Percentiles rank a stretch among this genome's conserved stretches.
Conservation (phyloP, 2,329 filamentous ascomycete genomes). For the Polytolypa hystricis region DNA sequence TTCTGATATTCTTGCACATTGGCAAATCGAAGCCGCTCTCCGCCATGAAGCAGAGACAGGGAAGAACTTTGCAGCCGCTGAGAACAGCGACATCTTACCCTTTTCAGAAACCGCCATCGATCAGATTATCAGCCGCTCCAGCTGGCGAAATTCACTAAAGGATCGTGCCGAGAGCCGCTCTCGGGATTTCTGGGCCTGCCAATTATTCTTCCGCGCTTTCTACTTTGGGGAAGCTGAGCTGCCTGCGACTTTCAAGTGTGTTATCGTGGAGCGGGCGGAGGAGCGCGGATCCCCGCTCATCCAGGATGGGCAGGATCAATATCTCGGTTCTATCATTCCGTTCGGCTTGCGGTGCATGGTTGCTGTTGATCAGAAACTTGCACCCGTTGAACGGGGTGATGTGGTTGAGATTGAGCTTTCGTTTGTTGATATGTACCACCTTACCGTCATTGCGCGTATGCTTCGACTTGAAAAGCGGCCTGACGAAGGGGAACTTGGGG, state of each 20-base stretch:
- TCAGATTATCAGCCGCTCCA: slow-evolving; percentile 35
- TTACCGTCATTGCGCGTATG: slow-evolving; percentile 9
- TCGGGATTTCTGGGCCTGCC: slow-evolving; percentile 39
- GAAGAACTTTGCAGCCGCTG: slow-evolving; percentile 26
- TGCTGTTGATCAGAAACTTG: slow-evolving; percentile 4
- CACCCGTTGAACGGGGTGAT: slow-evolving; percentile 10
- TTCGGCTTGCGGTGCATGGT: slow-evolving; percentile 14
- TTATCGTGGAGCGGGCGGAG: slow-evolving; percentile 22
- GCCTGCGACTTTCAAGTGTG: slow-evolving; percentile 36
- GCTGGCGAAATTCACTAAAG: slow-evolving; percentile 30
- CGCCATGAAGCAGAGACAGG: slow-evolving; percentile 42
- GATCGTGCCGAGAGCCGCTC: slow-evolving; percentile 29
- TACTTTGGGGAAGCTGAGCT: slow-evolving; percentile 43
- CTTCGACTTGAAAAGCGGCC: slow-evolving; percentile 10
- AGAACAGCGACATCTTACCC: slow-evolving; percentile 32
- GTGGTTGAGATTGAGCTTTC: slow-evolving; percentile 13
- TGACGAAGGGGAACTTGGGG: slow-evolving; percentile 4
- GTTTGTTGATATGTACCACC: slow-evolving; percentile 12
- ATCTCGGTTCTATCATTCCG: slow-evolving; percentile 12
- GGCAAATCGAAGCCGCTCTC: slow-evolving; percentile 53
- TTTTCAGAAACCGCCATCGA: slow-evolving; percentile 40
- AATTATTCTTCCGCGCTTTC: slow-evolving; percentile 47
- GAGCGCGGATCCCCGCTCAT: slow-evolving; percentile 16
- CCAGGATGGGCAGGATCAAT: slow-evolving; percentile 5
- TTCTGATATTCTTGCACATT: slow-evolving; percentile 50